Base-by-base conservation (phyloP, 441 rosid genomes). In the Pelargonium australe region DNA sequence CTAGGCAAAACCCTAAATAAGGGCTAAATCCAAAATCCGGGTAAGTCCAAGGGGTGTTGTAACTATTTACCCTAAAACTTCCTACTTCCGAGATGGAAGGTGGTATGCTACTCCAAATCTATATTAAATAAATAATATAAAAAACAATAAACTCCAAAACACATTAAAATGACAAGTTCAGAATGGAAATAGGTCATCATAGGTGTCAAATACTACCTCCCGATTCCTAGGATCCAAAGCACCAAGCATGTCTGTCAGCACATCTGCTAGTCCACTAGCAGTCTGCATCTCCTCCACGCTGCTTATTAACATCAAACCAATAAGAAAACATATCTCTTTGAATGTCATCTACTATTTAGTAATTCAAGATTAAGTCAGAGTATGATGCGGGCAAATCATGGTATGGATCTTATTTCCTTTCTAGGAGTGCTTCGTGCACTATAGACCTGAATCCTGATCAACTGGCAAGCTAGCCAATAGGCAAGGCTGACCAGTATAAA, bases 171-270 rank as follows among this genome's bases (percentile, higher is more conserved):
- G 19, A 20, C 19, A 66, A 0, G 55, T 49, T 12, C 14, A 49
- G 5, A 4, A 49, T 49, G 7, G 62, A 57, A 57, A 19, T 2
- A 57, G 28, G 20, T 57, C n/a, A 57, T 17, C 62, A 57, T 57
- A 57, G 7, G 10, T 57, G 20, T 9, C 10, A 57, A 14, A 57
- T 12, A 63, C 64, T 75, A 95, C 99, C 97, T 85, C 90, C 19
- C 89, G 87, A 67, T 76, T 86, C 80, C 83, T 87, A 34, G 94
- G 85, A 81, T 91, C 96, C 85, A 95, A 81, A 63, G 96, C 99
- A 70, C 89, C 81, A 67, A 95, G 94, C 87, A 95, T 95, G 86
- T 95, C 97, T 74, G 70, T 75, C 75, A 95, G 78, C 58, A 95
- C 83, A 78, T 89, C 96, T 64, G 96, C 89, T 61, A 90, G 57